Percentiles rank a stretch among this genome's conserved stretches.
Evolutionary conservation across 169 alveolate species (phyloP).

Genomic region (Cryptosporidium felis): DNA sequence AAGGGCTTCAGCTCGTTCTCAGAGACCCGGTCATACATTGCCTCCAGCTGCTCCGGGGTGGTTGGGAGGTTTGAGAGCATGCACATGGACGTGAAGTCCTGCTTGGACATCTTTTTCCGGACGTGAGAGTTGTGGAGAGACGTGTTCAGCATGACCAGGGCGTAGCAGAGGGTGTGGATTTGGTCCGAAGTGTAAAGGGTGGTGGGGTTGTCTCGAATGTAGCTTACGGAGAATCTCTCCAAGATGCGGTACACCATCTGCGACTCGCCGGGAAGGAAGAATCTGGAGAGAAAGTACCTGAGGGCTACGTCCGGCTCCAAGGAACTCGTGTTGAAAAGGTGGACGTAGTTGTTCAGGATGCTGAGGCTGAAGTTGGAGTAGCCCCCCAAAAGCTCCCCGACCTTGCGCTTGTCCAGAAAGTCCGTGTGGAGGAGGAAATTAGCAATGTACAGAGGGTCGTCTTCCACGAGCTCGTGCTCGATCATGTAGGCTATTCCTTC

Average conservation of each 20-base stretch:
- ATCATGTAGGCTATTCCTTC: constrained; percentile 60
- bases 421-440: constrained; percentile 59
- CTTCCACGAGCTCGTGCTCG: constrained; percentile 32
- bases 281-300: constrained; percentile 50
- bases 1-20: constrained; percentile 57
- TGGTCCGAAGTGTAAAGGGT: constrained; percentile 49
- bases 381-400: constrained; percentile 62
- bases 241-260: constrained; percentile 72
- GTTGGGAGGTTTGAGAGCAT: constrained; percentile 33
- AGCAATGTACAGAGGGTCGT: constrained; percentile 63
- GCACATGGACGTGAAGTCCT: constrained; percentile 54
- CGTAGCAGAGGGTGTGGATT: constrained; percentile 61
- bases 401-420: constrained; percentile 52
- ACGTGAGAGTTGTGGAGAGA: constrained; percentile 61
- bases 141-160: constrained; percentile 60
- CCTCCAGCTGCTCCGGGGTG: constrained; percentile 14
- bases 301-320: constrained; percentile 72
- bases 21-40: constrained; percentile 54
- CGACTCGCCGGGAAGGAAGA: constrained; percentile 73
- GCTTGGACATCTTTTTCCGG: constrained; percentile 45
- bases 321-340: constrained; percentile 46
- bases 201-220: constrained; percentile 42
- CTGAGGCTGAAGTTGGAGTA: constrained; percentile 51
- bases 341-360: constrained; percentile 56
- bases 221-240: constrained; percentile 72